Percentiles rank a stretch among this genome's conserved stretches.
These are phyloP conservation scores for Barnettozyma vustinii DNA, from an alignment of 805 yeast species.

Conservation along the genomic window DNA sequence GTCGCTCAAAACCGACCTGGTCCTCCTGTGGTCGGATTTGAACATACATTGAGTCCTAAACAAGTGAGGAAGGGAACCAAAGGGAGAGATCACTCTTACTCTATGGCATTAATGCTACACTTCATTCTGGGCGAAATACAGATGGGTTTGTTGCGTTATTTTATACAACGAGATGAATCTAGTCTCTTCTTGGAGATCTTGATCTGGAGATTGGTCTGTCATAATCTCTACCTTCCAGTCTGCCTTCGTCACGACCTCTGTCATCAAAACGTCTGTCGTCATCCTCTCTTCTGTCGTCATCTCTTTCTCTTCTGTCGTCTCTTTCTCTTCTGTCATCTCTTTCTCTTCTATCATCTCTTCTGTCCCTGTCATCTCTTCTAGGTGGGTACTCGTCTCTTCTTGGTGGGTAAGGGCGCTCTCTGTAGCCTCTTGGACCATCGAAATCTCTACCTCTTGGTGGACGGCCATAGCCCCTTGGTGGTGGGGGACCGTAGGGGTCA, in stretches of 20 bases:
- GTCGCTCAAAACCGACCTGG: too few species aligned
- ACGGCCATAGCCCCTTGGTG: conserved; percentile 10
- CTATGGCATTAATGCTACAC: too few species aligned
- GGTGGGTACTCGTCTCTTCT: conserved; percentile 7
- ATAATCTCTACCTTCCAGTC: conserved; percentile 12
- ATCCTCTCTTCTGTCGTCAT: conserved; percentile 14
- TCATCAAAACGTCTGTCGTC: conserved; percentile 12
- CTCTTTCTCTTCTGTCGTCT: conserved; percentile 17
- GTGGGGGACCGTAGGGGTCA: conserved; percentile 14
- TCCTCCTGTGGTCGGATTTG: too few species aligned
- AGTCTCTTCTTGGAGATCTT: conserved; percentile 28
- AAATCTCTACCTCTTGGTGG: conserved; percentile 11
- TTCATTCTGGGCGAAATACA: too few species aligned
- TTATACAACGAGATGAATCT: background rate
- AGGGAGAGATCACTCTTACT: too few species aligned
- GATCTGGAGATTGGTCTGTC: conserved; percentile 25
- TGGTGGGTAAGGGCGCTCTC: conserved; percentile 14
- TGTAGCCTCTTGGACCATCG: conserved; percentile 14
- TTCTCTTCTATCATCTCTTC: conserved; percentile 12
- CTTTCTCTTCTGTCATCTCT: conserved; percentile 13
- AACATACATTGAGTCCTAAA: too few species aligned
- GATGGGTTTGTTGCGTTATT: background rate
- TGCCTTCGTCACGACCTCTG: conserved; percentile 10
- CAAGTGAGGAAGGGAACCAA: too few species aligned
- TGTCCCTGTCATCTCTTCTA: conserved; percentile 10